These are phyloP conservation scores for Populus simonii DNA, from an alignment of 345 rosid species.

Conservation along the genomic window DNA sequence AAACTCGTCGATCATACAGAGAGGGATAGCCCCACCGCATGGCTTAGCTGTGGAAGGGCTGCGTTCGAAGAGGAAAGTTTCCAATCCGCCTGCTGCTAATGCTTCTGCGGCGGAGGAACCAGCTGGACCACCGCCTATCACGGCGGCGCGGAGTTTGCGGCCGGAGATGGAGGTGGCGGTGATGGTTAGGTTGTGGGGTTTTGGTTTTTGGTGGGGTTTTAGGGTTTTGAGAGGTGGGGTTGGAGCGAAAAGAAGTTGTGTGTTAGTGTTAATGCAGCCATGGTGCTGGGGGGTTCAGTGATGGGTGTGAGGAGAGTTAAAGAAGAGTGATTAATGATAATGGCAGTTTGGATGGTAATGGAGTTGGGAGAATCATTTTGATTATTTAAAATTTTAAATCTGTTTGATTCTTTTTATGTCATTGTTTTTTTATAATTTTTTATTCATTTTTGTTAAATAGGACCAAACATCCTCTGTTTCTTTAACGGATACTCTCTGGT, in stretches of 20 bases:
- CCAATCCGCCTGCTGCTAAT: conserved; percentile 50
- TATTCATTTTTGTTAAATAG: too few relatives aligned
- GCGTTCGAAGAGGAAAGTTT: conserved; percentile 67
- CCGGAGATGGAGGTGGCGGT: conserved; percentile 29
- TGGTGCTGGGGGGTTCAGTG: not conserved
- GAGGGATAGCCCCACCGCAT: conserved; percentile 75
- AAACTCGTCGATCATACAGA: conserved; percentile 72
- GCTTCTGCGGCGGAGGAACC: conserved; percentile 65
- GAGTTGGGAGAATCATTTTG: not conserved
- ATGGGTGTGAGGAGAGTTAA: not conserved
- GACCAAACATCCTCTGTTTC: too few relatives aligned
- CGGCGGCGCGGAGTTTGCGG: conserved; percentile 55
- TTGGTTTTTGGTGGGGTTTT: not conserved
- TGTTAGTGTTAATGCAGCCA: not conserved
- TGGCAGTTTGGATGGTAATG: not conserved
- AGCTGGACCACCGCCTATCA: conserved; percentile 61
- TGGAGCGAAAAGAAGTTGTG: not conserved
- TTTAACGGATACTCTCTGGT: too few relatives aligned
- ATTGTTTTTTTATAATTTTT: too few relatives aligned
- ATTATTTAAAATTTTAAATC: too few relatives aligned
- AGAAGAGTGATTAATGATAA: too few relatives aligned
- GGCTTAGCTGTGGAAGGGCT: conserved; percentile 56
- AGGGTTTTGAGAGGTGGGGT: conserved; percentile 15
- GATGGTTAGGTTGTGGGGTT: conserved; percentile 15
- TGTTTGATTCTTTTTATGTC: too few relatives aligned